These are phyloP conservation scores for Clitoria ternatea DNA, from an alignment of 306 rosid species.

Conservation along the genomic window DNA sequence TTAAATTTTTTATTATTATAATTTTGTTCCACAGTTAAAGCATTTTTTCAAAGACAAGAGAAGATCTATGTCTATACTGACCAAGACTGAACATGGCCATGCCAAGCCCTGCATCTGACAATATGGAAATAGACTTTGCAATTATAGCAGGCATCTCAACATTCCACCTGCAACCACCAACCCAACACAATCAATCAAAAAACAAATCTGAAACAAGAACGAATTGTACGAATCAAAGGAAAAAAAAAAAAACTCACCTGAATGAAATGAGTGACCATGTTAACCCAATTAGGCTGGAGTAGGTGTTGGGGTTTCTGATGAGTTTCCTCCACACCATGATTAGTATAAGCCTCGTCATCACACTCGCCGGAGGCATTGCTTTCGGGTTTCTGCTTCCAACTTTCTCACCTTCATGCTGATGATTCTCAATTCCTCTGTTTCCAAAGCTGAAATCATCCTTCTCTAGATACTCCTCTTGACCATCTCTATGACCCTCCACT, in stretches of 20 bases:
- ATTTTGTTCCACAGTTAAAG: neutral
- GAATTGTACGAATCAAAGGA: neutral
- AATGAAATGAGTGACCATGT: constrained; percentile 83
- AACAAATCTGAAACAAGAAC: neutral
- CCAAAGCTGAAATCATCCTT: constrained; percentile 73
- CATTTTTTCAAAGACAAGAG: neutral
- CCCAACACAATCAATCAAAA: neutral
- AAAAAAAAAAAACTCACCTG: constrained; percentile 34
- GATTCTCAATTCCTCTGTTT: constrained; percentile 50
- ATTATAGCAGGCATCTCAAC: constrained; percentile 79
- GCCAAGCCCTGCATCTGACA: constrained; percentile 97
- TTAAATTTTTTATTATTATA: neutral
- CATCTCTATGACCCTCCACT: constrained; percentile 58
- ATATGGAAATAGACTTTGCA: constrained; percentile 78
- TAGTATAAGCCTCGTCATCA: constrained; percentile 90
- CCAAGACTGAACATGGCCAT: constrained; percentile 99
- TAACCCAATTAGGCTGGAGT: constrained; percentile 77
- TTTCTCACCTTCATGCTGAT: constrained; percentile 43
- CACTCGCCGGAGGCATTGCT: constrained; percentile 80
- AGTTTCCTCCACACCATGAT: constrained; percentile 97
- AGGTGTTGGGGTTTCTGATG: constrained; percentile 88
- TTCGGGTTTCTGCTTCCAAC: constrained; percentile 42
- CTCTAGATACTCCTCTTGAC: constrained; percentile 58
- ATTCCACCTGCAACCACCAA: constrained; percentile 57
- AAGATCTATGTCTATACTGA: constrained; percentile 31